Base-by-base conservation (phyloP, 768 basidiomycete species). In the Termitomyces sp. region DNA sequence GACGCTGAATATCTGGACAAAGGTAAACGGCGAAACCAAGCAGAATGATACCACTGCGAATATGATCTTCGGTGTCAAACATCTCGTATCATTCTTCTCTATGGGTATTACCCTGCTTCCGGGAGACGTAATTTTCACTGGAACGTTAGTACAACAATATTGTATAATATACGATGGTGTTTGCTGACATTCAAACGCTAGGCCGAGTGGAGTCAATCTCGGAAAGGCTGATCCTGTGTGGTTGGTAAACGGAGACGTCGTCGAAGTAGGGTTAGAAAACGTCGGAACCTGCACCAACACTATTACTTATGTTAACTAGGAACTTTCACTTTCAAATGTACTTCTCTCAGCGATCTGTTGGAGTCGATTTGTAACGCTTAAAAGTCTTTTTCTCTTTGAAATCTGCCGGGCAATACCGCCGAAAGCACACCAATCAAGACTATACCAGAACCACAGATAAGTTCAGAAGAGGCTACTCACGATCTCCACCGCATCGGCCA, bases 61-160 rank as follows among this genome's bases (percentile, higher is more conserved):
- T 54, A 76, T 76, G 75, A 73, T 77, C 14, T 77, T 76, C 56
- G 70, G 70, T 32, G 74, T 77, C 44, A 71, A 70, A 55, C 65
- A 74, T 20, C 65, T 76, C 2, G 73, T 76, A 22, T 72, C 70
- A 8, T 77, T 75, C 67, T 75, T 78, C 67, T 74, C 73, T 2
- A 78, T 78, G 76, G 75, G 76, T 1, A 76, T 68, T 9, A 77
- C 75, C 2, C 58, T 76, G 30, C 61, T 71, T 14, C 76, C 75
- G 24, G 76, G 74, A 18, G 76, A 77, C 56, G 70, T 77, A 2
- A 76, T 77, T 24, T 77, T 76, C 63, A 76, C 75, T 52, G 74
- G 74, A 66, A 75, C 72, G 75, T 73, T 46, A 66, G 73, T 67
- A 11, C 44, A 45, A 54, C 5, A n/a, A 20, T 8, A 24, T 40